Percentiles rank a stretch among this genome's conserved stretches.
phyloP scores from a whole-genome alignment of 495 filamentous ascomycete genomes.

The Entonaema liquescens region DNA sequence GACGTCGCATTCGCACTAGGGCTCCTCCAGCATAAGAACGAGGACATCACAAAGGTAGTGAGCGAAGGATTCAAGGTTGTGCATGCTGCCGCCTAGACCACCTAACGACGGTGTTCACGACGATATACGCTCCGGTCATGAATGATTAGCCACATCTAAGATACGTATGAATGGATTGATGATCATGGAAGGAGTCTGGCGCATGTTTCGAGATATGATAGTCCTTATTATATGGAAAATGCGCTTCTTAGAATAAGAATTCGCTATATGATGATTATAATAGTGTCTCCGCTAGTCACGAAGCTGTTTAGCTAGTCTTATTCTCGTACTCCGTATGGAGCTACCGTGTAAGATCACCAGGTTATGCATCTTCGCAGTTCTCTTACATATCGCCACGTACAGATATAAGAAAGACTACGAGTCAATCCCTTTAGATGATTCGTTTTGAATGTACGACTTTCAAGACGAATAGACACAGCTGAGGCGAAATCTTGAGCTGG shows the following conservation, averaged over 20 bases:
- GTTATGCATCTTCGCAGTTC: not conserved
- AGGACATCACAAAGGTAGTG: conserved; percentile 89
- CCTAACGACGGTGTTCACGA: not conserved
- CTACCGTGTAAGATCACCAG: too few relatives aligned
- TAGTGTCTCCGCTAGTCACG: not conserved
- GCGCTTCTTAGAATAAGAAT: not conserved
- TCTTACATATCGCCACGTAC: not conserved
- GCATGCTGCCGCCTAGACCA: conserved; percentile 65
- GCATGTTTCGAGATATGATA: conserved; percentile 5
- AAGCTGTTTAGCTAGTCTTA: not conserved
- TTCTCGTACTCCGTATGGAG: too few relatives aligned
- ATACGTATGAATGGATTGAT: conserved; percentile 10
- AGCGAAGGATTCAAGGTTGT: conserved; percentile 87
- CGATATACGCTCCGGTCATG: not conserved
- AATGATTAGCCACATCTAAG: not conserved
- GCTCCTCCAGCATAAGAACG: conserved; percentile 93
- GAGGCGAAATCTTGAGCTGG: too few relatives aligned
- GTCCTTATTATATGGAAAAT: not conserved
- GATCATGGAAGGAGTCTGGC: conserved; percentile 24
- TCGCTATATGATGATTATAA: not conserved
- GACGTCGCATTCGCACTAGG: conserved; percentile 93
- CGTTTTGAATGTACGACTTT: too few relatives aligned
- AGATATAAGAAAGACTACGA: too few relatives aligned
- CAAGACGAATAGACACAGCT: too few relatives aligned
- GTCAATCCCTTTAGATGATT: too few relatives aligned